phyloP scores from a whole-genome alignment of 371 early-diverging fungal genomes.

The Apophysomyces variabilis region DNA sequence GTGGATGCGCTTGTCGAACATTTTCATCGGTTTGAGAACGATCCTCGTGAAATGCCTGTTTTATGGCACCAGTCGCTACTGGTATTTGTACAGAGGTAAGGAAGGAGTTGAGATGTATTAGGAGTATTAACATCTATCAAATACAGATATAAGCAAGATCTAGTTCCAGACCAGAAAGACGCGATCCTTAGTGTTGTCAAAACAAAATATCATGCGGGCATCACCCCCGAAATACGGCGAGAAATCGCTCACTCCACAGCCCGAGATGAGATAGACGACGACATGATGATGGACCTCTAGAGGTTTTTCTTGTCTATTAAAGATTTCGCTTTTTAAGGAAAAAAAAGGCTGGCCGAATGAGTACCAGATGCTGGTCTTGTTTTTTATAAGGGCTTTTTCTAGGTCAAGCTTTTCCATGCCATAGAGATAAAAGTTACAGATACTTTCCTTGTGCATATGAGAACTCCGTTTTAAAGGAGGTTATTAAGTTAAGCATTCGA shows the following conservation, averaged over 20 bases:
- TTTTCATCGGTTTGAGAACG: conserved; percentile 87
- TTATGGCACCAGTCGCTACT: conserved; percentile 97
- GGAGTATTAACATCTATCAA: neutral
- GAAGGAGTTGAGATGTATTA: neutral
- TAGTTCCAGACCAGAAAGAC: conserved; percentile 94
- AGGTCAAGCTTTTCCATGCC: too few species aligned
- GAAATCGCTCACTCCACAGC: conserved; percentile 75
- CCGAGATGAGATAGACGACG: conserved; percentile 61
- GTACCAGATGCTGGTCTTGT: too few species aligned
- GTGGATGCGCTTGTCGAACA: conserved; percentile 95
- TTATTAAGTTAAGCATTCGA: too few species aligned
- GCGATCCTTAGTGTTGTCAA: conserved; percentile 83
- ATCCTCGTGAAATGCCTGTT: conserved; percentile 88
- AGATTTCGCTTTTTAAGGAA: too few species aligned
- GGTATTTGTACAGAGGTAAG: conserved; percentile 88
- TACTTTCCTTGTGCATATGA: too few species aligned
- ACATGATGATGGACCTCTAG: conserved; percentile 24
- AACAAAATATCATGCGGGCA: conserved; percentile 78
- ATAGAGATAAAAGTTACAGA: too few species aligned
- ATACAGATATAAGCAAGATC: conserved; percentile 88
- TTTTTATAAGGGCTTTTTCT: too few species aligned
- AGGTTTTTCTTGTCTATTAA: too few species aligned
- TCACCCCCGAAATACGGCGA: conserved; percentile 92
- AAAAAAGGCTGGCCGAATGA: too few species aligned
- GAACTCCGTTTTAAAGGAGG: too few species aligned